Base-by-base conservation (phyloP, 2,329 filamentous ascomycete genomes). In the Hypoxylon sp. region DNA sequence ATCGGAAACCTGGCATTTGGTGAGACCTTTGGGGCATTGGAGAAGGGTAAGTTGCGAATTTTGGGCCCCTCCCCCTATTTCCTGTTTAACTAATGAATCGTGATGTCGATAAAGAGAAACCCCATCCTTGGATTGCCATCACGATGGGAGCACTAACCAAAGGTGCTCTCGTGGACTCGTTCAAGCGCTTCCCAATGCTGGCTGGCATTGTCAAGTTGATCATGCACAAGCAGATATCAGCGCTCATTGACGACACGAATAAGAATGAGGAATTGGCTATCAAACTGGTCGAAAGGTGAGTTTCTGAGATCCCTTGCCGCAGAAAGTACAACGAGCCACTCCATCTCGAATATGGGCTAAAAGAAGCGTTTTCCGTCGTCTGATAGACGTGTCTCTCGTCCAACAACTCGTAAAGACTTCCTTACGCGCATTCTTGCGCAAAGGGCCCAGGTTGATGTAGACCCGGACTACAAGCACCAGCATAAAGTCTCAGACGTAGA, bases 1-100 rank as follows among this genome's bases (percentile, higher is more conserved):
- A 65, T 65, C 11, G 62, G 62, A 6, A 44, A 65, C 27, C 13
- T 65, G 39, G 62, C 62, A 3, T 60, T 65, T 32, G 62, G 62
- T 47, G 50, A 65, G 42, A 58, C 54, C 15, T 62, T 62, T 17
- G 51, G 59, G 2, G 59, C 59, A 21, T n/a, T 62, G 51, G 51
- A 62, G 15, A 48, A 3, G 27, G 44, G 59, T 62, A 44, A 50
- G 48, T 53, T 37, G 35, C 2, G 32, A 56, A 31, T 32, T 50
- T 19, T 13, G n/a, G 1, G 11, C 21, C 6, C 21, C 11, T 47
- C 24, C 21, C 11, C 24, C 24, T 21, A 17, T 4, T 11, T 27
- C 6, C 11, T 21, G 2, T 3, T 27, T 5, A 32, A 17, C 54
- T 58, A 47, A 57, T 29, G 13, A 13, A 44, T 8, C 19, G 13